phyloP scores from a whole-genome alignment of 2,329 filamentous ascomycete species.

The Teratosphaeria pseudoeucalypti region DNA sequence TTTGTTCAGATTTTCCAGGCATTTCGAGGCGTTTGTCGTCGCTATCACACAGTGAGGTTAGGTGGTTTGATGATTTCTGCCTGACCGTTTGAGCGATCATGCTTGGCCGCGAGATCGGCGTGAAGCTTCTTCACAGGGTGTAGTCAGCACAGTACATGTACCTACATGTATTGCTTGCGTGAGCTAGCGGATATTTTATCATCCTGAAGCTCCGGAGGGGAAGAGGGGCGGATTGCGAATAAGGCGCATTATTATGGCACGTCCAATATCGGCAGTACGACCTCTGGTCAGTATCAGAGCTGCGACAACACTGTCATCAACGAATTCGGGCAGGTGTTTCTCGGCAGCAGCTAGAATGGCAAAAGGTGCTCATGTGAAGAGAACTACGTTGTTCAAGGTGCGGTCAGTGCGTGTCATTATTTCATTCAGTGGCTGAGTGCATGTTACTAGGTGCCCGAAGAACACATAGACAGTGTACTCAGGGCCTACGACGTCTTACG shows the following conservation, averaged over 20 bases:
- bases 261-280: neutral
- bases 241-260: neutral
- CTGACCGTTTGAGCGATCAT: neutral
- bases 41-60: neutral
- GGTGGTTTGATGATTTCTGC: neutral
- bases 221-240: neutral
- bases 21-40: too few relatives aligned
- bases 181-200: neutral
- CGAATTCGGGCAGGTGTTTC: neutral
- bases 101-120: neutral
- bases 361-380: slow-evolving; percentile 29
- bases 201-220: neutral
- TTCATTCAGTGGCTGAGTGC: neutral
- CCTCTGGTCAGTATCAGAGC: neutral
- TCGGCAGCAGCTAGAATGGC: neutral
- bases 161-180: neutral
- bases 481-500: slow-evolving; percentile 36
- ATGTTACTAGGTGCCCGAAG: slow-evolving; percentile 16
- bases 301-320: neutral
- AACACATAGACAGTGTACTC: slow-evolving; percentile 34
- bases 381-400: slow-evolving; percentile 45
- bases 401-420: slow-evolving; percentile 21
- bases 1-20: neutral
- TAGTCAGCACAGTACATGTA: slow-evolving; percentile 5
- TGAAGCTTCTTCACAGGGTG: neutral